These are phyloP conservation scores for Ramalina intermedia DNA, from an alignment of 495 filamentous ascomycete species.

Conservation along the genomic window DNA sequence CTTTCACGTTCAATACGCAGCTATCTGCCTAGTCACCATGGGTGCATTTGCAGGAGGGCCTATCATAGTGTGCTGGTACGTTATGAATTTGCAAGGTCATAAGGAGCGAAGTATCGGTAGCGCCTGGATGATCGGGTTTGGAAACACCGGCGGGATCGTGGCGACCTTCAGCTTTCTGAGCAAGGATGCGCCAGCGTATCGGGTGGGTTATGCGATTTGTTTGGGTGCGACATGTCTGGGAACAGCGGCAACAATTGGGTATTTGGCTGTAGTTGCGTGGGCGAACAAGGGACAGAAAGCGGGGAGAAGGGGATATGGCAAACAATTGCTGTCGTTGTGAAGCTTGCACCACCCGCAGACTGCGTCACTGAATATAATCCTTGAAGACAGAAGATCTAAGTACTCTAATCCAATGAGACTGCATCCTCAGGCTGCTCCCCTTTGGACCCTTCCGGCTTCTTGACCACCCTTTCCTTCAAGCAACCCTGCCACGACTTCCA, in stretches of 20 bases:
- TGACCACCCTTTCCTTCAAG: conserved; percentile 15
- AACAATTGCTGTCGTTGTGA: no score
- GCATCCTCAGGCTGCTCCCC: conserved; percentile 10
- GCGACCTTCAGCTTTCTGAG: conserved; percentile 24
- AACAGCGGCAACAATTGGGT: conserved; percentile 9
- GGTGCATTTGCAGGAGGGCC: conserved; percentile 19
- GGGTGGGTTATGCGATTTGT: conserved; percentile 21
- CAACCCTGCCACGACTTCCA: conserved; percentile 19
- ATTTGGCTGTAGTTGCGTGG: conserved; percentile 1
- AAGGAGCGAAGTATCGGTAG: conserved; percentile 19
- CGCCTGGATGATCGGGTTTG: conserved; percentile 19
- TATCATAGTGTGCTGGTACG: conserved; percentile 21
- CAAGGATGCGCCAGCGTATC: conserved; percentile 22
- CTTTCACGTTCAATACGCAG: conserved; percentile 38
- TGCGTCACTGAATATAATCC: no score
- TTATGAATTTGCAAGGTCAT: conserved; percentile 22
- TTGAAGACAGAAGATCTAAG: no score
- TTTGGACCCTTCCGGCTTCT: conserved; percentile 8
- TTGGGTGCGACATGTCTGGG: conserved; percentile 7
- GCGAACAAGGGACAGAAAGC: no score
- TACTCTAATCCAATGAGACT: not conserved
- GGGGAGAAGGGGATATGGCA: no score
- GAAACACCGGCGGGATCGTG: conserved; percentile 28
- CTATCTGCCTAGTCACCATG: conserved; percentile 11
- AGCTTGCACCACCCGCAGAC: no score